Evolutionary conservation across 2,329 filamentous ascomycete genomes (phyloP), one percentile per base, ranked within the genome.

Genomic region (Hypoxylon sp.): DNA sequence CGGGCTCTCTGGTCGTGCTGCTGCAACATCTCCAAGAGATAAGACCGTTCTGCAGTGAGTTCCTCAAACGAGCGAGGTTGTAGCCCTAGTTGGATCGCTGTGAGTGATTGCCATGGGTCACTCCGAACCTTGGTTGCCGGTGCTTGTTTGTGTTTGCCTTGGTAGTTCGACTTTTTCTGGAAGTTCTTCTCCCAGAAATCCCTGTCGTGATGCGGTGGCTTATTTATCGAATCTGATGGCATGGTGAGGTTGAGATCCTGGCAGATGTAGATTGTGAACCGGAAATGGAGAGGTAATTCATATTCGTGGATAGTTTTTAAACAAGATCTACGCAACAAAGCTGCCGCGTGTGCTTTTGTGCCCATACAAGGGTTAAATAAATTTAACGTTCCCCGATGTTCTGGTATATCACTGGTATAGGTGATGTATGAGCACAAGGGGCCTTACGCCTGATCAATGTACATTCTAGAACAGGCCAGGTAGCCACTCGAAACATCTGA

Each of bases 11-110:
- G 46, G 34, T 79, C 79, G 53, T 84, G 79, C 4, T 74, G 69
- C 22, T 81, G 77, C 0, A 87, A 77, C 8, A 72, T 73, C 17
- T 73, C 62, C 1, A 78, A 59, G 17, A 87, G 79, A 60, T 85
- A 85, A 6, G 78, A 72, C 11, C 78, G 76, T 67, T 88, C 84
- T 3, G 73, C 72, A 55, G 80, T 77, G 3, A 85, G 75, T 4
- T 79, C 78, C 17, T 79, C 75, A 50, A 82, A 77, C 0, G 79
- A 71, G 1, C 81, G 77, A 1, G 78, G 79, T 2, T 76, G 72
- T 46, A 81, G 72, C 58, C 76, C 68, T 15, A 74, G 54, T 10
- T 70, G 59, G 43, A 68, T 62, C 7, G 56, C 59, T n/a, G 53
- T 64, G 20, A 59, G 49, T 4, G 53, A 62, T 32, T 62, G 65